These are phyloP conservation scores for Coprinellus aureogranulatus DNA, from an alignment of 768 basidiomycete species.

Conservation along the genomic window DNA sequence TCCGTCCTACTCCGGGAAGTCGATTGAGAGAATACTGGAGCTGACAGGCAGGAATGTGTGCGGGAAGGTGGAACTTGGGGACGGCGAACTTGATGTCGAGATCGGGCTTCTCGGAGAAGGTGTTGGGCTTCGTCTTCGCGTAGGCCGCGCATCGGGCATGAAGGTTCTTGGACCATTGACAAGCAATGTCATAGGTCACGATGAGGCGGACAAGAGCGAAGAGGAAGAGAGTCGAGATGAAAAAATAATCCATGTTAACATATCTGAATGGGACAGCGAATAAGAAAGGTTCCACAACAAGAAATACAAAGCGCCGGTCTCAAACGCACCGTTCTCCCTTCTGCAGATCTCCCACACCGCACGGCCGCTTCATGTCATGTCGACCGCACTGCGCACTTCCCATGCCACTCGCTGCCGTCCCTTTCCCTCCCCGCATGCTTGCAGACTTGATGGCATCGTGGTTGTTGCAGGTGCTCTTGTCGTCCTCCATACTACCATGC, in stretches of 20 bases:
- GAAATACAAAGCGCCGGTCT: neutral
- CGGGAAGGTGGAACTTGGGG: conserved; percentile 28
- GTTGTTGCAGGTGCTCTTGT: conserved; percentile 10
- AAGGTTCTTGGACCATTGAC: conserved; percentile 19
- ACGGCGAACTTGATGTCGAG: neutral
- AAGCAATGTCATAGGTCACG: conserved; percentile 31
- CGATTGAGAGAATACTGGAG: conserved; percentile 22
- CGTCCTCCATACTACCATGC: neutral
- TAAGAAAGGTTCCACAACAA: neutral
- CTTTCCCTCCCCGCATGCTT: conserved; percentile 14
- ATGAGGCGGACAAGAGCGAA: conserved; percentile 6
- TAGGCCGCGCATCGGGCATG: conserved; percentile 6
- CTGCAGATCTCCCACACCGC: conserved; percentile 29
- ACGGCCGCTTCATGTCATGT: conserved; percentile 29
- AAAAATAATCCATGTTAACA: conserved; percentile 28
- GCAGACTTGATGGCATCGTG: conserved; percentile 17
- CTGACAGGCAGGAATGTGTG: conserved; percentile 22
- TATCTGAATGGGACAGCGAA: conserved; percentile 16
- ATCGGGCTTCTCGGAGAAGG: neutral
- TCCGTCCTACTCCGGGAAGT: conserved; percentile 23
- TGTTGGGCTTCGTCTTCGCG: neutral
- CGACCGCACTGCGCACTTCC: conserved; percentile 27
- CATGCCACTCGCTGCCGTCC: conserved; percentile 23
- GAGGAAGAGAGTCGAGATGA: conserved; percentile 12
- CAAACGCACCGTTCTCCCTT: conserved; percentile 29